A percentile compares a stretch with the other conserved stretches of the same genome.
Evolutionary conservation across 2,329 filamentous ascomycete genomes (phyloP).

Genomic region (Chrysosphaeria jannelii): DNA sequence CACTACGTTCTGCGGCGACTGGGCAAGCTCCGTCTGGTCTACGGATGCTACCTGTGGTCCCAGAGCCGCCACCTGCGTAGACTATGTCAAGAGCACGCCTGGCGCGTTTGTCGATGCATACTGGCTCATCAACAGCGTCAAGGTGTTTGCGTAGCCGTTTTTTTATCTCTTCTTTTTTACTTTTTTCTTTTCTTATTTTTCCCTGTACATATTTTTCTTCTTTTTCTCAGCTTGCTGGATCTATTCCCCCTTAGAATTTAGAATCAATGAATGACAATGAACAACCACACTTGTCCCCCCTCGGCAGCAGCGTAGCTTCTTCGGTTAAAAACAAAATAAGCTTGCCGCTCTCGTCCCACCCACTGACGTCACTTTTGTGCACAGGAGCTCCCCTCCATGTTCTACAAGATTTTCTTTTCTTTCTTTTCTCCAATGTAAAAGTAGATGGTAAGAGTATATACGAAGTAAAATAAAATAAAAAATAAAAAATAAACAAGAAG

Average conservation of each 20-base stretch:
- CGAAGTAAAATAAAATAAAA: slow-evolving; percentile 1
- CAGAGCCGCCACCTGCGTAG: slow-evolving; percentile 32
- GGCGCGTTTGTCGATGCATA: slow-evolving; percentile 39
- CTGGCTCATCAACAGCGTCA: slow-evolving; percentile 46
- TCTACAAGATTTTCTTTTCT: slow-evolving; percentile 1
- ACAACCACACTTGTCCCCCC: too few relatives aligned
- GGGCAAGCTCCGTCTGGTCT: slow-evolving; percentile 46
- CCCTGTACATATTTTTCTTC: neutral
- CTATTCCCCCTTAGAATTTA: too few relatives aligned
- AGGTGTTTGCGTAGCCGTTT: slow-evolving; percentile 12
- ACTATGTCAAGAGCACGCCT: slow-evolving; percentile 44
- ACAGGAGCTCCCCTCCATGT: neutral
- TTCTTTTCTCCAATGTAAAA: neutral
- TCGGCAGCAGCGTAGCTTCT: too few relatives aligned
- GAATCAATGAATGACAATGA: too few relatives aligned
- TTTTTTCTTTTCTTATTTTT: neutral
- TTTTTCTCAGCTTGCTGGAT: too few relatives aligned
- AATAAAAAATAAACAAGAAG: neutral
- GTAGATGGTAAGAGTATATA: neutral
- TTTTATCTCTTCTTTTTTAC: neutral
- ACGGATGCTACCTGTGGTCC: slow-evolving; percentile 23
- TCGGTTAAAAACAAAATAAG: too few relatives aligned
- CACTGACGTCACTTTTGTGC: too few relatives aligned
- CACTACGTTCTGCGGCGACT: slow-evolving; percentile 65
- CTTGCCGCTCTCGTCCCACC: too few relatives aligned